Evolutionary conservation across 495 filamentous ascomycete species (phyloP), one percentile per base, ranked within the genome.

Genomic region (Aspergillus homomorphus): DNA sequence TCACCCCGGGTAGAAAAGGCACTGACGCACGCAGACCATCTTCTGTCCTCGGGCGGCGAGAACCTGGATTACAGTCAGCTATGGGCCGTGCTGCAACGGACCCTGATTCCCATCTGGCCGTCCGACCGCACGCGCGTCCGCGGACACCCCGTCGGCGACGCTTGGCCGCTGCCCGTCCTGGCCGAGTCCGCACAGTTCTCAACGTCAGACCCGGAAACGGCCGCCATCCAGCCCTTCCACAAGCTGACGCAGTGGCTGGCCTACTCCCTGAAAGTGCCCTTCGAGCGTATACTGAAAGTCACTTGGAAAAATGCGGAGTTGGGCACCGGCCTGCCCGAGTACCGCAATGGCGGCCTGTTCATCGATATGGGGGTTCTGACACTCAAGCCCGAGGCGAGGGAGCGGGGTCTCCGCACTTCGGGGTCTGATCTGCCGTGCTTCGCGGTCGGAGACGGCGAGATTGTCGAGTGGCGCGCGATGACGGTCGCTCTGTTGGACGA

Each of bases 191-290:
- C 10, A 49, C 54, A 26, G 7, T 44, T 8, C 53, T 42, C 50
- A 45, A 24, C 30, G 23, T 38, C 44, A 53, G 21, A 56, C 53
- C 22, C 55, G 55, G 50, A 50, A 54, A 61, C 48, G 50, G 28
- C 62, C 22, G 62, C 64, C 9, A 77, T 77, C 30, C 71, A 73
- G 38, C 73, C 73, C 1, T 95, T 96, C 82, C 90, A 95, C 76
- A 95, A 95, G 66, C 83, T 93, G 24, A 92, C 90, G 0, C 90
- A 95, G 63, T 95, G 90, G 90, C 85, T 93, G 53, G 85, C 87
- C 6, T 96, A 95, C 72, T 95, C 91, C 19, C 75, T 96, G 24
- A 91, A 92, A 83, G 89, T 91, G 16, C 91, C 91, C 0, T 94
- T 96, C 84, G 80, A 84, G 22, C 89, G 84, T 60, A 71, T 96